Percentiles rank a stretch among this genome's conserved stretches.
Conservation (phyloP, 331 rosid genomes). For the Saraca asoca region DNA sequence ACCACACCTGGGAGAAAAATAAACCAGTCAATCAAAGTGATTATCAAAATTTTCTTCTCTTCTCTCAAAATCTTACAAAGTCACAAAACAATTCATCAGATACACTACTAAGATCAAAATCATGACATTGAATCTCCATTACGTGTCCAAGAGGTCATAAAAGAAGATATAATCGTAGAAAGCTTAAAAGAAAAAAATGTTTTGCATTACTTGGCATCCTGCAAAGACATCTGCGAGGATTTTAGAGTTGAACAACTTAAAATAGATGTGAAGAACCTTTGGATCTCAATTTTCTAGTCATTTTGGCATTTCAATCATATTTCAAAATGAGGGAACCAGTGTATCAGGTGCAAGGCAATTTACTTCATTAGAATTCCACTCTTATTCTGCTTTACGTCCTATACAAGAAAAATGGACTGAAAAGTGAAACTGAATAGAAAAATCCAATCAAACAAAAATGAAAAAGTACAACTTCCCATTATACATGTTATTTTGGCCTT, state of each 20-base stretch:
- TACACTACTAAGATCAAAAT: slow-evolving; percentile 17
- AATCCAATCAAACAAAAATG: neutral
- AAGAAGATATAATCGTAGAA: neutral
- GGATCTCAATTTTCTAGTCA: neutral
- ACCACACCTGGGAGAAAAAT: slow-evolving; percentile 59
- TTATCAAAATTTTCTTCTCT: neutral
- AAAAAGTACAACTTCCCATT: neutral
- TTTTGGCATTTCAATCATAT: neutral
- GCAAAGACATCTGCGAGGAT: slow-evolving; percentile 13
- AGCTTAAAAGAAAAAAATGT: neutral
- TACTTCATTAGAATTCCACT: neutral
- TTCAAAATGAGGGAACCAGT: slow-evolving; percentile 8
- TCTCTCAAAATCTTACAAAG: slow-evolving; percentile 14
- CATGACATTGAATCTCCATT: slow-evolving; percentile 9
- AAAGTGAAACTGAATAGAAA: slow-evolving; percentile 6
- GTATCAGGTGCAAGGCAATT: slow-evolving; percentile 16
- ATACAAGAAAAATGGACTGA: slow-evolving; percentile 2
- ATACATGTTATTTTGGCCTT: slow-evolving; percentile 5
- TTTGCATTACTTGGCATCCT: neutral
- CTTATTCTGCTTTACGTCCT: neutral
- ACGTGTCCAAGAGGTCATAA: neutral
- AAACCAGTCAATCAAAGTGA: slow-evolving; percentile 27
- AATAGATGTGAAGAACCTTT: neutral
- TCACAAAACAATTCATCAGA: slow-evolving; percentile 24
- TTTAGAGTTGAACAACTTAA: neutral